Base-by-base conservation (phyloP, 768 basidiomycete species). In the Trametes cingulata region DNA sequence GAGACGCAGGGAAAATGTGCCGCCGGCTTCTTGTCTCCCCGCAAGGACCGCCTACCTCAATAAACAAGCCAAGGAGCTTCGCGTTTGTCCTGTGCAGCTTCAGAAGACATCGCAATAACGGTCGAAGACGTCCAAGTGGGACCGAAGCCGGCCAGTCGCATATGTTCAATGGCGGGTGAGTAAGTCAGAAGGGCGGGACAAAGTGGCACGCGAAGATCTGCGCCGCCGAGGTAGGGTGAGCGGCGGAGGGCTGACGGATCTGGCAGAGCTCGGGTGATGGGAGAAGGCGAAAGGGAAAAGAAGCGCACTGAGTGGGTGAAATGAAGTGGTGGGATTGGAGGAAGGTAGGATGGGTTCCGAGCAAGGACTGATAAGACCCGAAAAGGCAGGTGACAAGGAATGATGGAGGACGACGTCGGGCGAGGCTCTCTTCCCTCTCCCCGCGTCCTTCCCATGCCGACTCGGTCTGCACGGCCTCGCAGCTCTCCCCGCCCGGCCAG, bases 351-450 rank as follows among this genome's bases (percentile, higher is more conserved):
- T 3, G 25, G 6, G 15, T 54, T 39, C 52, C 59, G 12, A 22
- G 58, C 36, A 39, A 8, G 52, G 47, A 27, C 47, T 39, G 49
- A 58, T 58, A 27, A 50, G 60, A 12, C 60, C 48, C 3, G 22
- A 51, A 49, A 27, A n/a, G 60, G 60, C 52, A 61, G 53, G 60
- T 61, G 60, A 55, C 60, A 53, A 50, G 37, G 60, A 60, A 53
- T 60, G 58, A 48, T 57, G 56, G 56, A 49, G 54, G 42, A n/a
- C 41, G 58, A 60, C 58, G 52, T 60, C 58, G 51, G 39, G 52
- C 58, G 58, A 53, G 52, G 46, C 52, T 48, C 58, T 45, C 40
- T 45, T 36, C 50, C 41, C 36, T 58, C 56, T 29, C 35, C 8
- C 20, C 35, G 6, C 35, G 17, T 24, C 35, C 50, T 51, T 51